Conservation (phyloP, 495 filamentous ascomycete genomes). For the Lichina pygmaea region DNA sequence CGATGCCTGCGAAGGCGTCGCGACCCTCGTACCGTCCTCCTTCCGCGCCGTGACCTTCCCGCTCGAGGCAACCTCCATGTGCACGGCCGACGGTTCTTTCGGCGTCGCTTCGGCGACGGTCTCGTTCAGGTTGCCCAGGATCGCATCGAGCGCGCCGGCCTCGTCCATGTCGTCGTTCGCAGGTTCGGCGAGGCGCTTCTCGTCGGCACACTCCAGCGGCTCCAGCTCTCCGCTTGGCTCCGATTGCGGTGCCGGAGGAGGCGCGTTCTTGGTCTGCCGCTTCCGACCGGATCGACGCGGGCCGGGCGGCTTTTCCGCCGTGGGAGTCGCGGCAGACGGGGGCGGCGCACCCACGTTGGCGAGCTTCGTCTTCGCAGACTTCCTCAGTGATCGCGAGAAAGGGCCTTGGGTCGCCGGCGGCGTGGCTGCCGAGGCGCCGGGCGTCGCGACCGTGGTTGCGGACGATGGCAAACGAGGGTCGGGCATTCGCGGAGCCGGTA, state of each 20-base stretch:
- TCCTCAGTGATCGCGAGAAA: conserved; percentile 6
- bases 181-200: conserved; percentile 45
- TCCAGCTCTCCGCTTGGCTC: conserved; percentile 15
- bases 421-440: conserved; percentile 1
- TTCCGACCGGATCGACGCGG: conserved; percentile 24
- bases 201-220: conserved; percentile 81
- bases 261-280: conserved; percentile 19
- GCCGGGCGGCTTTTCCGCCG: conserved; percentile 10
- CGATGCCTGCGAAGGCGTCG: conserved; percentile 52
- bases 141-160: conserved; percentile 46
- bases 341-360: background rate
- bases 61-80: conserved; percentile 68
- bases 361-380: conserved; percentile 11
- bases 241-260: conserved; percentile 20
- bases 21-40: conserved; percentile 76
- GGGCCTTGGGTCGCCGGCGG: background rate
- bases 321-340: background rate
- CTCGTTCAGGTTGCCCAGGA: conserved; percentile 76
- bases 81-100: conserved; percentile 68
- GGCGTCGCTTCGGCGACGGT: conserved; percentile 49
- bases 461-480: background rate
- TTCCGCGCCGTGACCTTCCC: conserved; percentile 91
- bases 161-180: conserved; percentile 41
- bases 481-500: conserved; percentile 3
- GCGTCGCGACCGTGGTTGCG: conserved; percentile 9